Evolutionary conservation across 1,284 basidiomycete genomes (phyloP).

Genomic region (Heterobasidion annosum): DNA sequence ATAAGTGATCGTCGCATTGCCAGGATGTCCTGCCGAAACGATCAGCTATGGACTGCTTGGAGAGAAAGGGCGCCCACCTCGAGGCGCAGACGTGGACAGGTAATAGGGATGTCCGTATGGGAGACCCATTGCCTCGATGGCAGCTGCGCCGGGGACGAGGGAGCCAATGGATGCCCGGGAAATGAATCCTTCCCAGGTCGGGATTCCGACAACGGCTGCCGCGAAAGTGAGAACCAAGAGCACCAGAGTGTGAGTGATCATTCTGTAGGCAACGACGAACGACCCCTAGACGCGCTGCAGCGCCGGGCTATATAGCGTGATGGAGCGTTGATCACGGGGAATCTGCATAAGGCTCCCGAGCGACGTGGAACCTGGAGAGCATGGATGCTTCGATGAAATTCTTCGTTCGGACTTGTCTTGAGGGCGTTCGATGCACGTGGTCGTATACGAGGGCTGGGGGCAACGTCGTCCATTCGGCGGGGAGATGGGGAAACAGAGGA

Average conservation of each 20-base stretch:
- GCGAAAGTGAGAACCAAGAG: background rate
- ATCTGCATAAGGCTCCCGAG: too few species aligned
- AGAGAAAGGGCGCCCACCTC: conserved; percentile 12
- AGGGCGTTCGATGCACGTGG: background rate
- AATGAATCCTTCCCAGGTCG: conserved; percentile 36
- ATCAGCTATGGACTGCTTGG: conserved; percentile 4
- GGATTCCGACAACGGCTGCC: conserved; percentile 22
- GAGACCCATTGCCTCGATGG: conserved; percentile 35
- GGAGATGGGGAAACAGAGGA: conserved; percentile 19
- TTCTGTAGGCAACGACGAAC: background rate
- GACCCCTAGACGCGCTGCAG: background rate
- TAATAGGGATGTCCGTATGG: conserved; percentile 21
- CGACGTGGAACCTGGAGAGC: too few species aligned
- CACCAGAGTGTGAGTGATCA: background rate
- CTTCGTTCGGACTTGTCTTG: background rate
- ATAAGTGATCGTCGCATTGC: conserved; percentile 21
- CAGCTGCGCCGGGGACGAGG: conserved; percentile 38
- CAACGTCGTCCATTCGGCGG: conserved; percentile 5
- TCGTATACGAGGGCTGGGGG: background rate
- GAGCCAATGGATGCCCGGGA: conserved; percentile 32
- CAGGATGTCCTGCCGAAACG: conserved; percentile 18
- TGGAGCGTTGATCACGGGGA: background rate
- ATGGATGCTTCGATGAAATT: background rate
- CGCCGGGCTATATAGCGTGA: background rate
- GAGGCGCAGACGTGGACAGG: conserved; percentile 23